Evolutionary conservation across 2,329 filamentous ascomycete species (phyloP).

Genomic region (Colletotrichum sp.): DNA sequence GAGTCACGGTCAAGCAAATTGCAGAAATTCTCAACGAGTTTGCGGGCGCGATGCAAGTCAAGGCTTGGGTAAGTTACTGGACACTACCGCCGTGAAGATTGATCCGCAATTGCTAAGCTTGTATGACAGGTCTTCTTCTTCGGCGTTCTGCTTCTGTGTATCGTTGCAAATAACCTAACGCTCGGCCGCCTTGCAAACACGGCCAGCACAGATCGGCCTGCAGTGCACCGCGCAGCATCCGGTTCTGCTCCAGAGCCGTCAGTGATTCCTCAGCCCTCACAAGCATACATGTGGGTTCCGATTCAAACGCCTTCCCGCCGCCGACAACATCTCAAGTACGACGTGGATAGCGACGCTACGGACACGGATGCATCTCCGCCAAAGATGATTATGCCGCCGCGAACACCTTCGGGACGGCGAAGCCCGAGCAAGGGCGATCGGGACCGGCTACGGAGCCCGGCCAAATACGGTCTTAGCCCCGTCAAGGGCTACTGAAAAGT

Average conservation of each 20-base stretch:
- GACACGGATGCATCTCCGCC: constrained; percentile 57
- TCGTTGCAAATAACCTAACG: constrained; percentile 57
- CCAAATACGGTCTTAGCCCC: constrained; percentile 46
- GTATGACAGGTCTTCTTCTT: constrained; percentile 54
- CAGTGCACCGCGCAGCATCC: constrained; percentile 28
- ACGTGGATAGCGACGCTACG: constrained; percentile 44
- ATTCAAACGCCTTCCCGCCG: constrained; percentile 55
- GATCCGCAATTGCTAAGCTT: neutral
- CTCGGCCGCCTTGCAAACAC: constrained; percentile 39
- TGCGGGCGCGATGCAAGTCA: constrained; percentile 87
- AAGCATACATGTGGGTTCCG: constrained; percentile 55
- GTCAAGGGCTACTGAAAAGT: constrained; percentile 35
- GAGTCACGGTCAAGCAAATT: constrained; percentile 84
- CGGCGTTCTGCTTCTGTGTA: constrained; percentile 50
- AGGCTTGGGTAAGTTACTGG: constrained; percentile 60
- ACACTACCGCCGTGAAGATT: neutral
- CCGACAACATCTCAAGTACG: constrained; percentile 37
- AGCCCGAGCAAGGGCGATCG: constrained; percentile 57
- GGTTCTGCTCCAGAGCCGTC: constrained; percentile 20
- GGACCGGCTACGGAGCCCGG: constrained; percentile 53
- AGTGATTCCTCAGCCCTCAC: constrained; percentile 33
- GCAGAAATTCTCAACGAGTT: constrained; percentile 95
- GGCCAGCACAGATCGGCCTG: constrained; percentile 25
- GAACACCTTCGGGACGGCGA: constrained; percentile 50
- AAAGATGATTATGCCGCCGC: constrained; percentile 45